Conservation (phyloP, 257 asterid genomes). For the Schizonepeta tenuifolia region DNA sequence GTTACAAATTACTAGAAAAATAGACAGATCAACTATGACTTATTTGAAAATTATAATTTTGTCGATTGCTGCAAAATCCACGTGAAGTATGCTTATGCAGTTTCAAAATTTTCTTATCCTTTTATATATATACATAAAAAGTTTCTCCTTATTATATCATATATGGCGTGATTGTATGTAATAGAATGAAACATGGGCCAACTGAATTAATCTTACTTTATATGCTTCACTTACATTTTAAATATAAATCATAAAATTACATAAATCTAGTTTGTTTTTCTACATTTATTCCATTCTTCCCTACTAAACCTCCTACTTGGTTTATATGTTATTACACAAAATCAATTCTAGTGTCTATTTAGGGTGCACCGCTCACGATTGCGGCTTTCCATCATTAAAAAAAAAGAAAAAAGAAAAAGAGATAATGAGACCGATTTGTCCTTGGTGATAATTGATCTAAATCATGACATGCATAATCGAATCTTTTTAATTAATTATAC, state of each 20-base stretch:
- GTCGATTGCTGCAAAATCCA: neutral
- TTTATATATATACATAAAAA: too few species aligned
- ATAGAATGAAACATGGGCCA: too few species aligned
- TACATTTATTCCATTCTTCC: neutral
- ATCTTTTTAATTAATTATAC: neutral
- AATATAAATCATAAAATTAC: too few species aligned
- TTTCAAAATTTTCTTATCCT: too few species aligned
- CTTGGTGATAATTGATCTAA: constrained; percentile 1
- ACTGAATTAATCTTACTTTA: too few species aligned
- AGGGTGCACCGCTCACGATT: too few species aligned
- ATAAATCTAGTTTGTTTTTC: too few species aligned
- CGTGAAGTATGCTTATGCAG: neutral
- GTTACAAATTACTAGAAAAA: too few species aligned
- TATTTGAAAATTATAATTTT: neutral
- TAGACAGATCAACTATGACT: neutral
- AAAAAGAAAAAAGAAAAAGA: neutral
- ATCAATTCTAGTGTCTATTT: neutral
- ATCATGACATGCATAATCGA: neutral
- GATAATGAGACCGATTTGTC: neutral
- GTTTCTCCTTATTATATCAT: too few species aligned
- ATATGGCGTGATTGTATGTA: too few species aligned
- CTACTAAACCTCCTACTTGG: neutral
- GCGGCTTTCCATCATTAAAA: too few species aligned
- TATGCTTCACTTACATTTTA: neutral
- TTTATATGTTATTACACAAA: too few species aligned